These are phyloP conservation scores for Penicillium lagena DNA, from an alignment of 495 filamentous ascomycete species.

Conservation along the genomic window DNA sequence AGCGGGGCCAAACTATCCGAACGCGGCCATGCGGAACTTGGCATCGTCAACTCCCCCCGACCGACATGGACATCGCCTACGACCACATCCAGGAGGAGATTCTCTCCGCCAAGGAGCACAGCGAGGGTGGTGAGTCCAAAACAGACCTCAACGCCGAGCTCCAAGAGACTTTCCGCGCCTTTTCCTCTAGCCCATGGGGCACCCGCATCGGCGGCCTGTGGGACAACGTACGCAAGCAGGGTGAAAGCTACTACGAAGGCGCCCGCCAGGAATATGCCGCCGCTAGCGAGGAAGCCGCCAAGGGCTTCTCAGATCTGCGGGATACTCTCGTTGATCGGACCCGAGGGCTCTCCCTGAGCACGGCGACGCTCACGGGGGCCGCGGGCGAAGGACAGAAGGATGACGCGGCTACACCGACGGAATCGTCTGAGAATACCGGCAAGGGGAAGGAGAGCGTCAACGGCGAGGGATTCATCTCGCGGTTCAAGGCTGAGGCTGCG, in stretches of 20 bases:
- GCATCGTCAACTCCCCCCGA: constrained; percentile 2
- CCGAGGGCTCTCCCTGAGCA: constrained; percentile 62
- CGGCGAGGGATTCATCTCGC: constrained; percentile 73
- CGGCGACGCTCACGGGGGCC: constrained; percentile 23
- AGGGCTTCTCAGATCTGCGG: constrained; percentile 71
- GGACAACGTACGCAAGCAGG: constrained; percentile 83
- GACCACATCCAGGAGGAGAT: constrained; percentile 91
- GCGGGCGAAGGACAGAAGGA: constrained; percentile 22
- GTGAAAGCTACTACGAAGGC: constrained; percentile 79
- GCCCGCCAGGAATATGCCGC: constrained; percentile 73
- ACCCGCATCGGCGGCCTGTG: constrained; percentile 81
- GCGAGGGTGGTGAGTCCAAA: constrained; percentile 33
- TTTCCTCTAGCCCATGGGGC: constrained; percentile 88
- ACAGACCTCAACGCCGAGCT: constrained; percentile 77
- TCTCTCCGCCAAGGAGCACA: constrained; percentile 54
- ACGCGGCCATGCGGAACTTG: constrained; percentile 21
- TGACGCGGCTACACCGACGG: constrained; percentile 30
- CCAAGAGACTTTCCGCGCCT: constrained; percentile 90
- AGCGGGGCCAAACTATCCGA: constrained; percentile 23
- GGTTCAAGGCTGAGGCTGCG: constrained; percentile 73
- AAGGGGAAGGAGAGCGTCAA: constrained; percentile 57
- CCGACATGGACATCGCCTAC: constrained; percentile 88
- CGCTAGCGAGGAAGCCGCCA: constrained; percentile 73
- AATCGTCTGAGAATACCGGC: constrained; percentile 18
- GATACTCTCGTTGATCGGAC: constrained; percentile 65